Percentiles rank a stretch among this genome's conserved stretches.
phyloP scores from a whole-genome alignment of 2,329 filamentous ascomycete genomes.

The Fonsecaea nubica region DNA sequence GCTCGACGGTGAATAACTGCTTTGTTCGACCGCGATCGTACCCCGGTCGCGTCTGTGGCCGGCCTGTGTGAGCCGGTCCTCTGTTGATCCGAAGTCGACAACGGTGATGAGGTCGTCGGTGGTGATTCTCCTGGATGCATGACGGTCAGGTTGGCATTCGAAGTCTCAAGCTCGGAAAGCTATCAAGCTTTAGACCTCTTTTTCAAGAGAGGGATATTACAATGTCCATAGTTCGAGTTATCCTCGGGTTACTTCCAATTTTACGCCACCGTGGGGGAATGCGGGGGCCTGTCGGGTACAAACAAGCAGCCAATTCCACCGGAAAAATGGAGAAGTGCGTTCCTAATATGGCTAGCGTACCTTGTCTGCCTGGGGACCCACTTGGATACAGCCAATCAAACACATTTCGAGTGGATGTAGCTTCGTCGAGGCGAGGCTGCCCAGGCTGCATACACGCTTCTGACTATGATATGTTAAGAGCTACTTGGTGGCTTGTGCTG shows the following conservation, averaged over 20 bases:
- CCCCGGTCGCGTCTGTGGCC: neutral
- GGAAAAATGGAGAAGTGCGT: neutral
- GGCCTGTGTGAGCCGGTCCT: neutral
- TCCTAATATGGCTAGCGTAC: neutral
- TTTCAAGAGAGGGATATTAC: neutral
- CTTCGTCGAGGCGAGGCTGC: neutral
- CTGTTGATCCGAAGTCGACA: neutral
- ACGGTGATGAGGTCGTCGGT: neutral
- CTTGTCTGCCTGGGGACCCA: neutral
- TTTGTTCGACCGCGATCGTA: neutral
- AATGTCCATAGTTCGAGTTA: conserved; percentile 3
- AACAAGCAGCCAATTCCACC: neutral
- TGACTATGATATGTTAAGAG: neutral
- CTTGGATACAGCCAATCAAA: neutral
- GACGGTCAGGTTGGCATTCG: neutral
- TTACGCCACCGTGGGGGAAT: neutral
- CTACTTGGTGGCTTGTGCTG: neutral
- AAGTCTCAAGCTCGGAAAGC: neutral
- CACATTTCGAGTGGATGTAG: neutral
- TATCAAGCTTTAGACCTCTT: neutral
- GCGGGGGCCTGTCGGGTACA: neutral
- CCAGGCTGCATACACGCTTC: neutral
- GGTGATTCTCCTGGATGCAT: neutral
- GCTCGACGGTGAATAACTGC: conserved; percentile 1
- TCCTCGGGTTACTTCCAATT: neutral